These are phyloP conservation scores for Porcisia hertigi DNA, from an alignment of 208 protist species.

Conservation along the genomic window DNA sequence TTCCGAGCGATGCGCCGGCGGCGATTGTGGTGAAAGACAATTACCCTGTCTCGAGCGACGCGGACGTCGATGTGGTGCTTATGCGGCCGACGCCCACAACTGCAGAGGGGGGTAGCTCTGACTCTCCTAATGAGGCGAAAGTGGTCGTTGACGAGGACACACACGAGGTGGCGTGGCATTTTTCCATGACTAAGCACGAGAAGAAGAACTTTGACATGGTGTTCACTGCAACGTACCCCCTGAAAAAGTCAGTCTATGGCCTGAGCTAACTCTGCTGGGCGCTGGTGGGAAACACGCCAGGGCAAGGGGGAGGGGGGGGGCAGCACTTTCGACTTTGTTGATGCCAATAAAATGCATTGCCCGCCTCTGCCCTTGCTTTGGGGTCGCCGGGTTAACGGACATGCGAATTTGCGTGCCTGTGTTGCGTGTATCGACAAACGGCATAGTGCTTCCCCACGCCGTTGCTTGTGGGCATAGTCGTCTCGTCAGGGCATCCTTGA, in stretches of 20 bases:
- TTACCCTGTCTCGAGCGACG: constrained; percentile 46
- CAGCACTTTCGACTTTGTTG: not conserved
- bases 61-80: constrained; percentile 39
- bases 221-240: constrained; percentile 35
- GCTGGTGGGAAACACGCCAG: not conserved
- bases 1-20: constrained; percentile 18
- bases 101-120: not conserved
- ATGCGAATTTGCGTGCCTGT: too few species aligned
- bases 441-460: too few species aligned
- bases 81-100: constrained; percentile 21
- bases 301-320: not conserved
- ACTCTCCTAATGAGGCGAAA: constrained; percentile 7
- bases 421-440: too few species aligned
- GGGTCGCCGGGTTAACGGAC: too few species aligned
- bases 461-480: too few species aligned
- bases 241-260: constrained; percentile 28
- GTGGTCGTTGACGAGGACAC: constrained; percentile 42
- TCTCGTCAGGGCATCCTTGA: too few species aligned
- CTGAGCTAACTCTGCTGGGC: constrained; percentile 8
- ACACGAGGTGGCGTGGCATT: constrained; percentile 43
- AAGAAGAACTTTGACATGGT: constrained; percentile 39
- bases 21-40: constrained; percentile 59
- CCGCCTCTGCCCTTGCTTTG: not conserved
- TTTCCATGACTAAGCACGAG: constrained; percentile 32
- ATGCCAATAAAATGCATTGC: not conserved